Conservation (phyloP, 139 green algal genomes). For the Tetraselmis striata region DNA sequence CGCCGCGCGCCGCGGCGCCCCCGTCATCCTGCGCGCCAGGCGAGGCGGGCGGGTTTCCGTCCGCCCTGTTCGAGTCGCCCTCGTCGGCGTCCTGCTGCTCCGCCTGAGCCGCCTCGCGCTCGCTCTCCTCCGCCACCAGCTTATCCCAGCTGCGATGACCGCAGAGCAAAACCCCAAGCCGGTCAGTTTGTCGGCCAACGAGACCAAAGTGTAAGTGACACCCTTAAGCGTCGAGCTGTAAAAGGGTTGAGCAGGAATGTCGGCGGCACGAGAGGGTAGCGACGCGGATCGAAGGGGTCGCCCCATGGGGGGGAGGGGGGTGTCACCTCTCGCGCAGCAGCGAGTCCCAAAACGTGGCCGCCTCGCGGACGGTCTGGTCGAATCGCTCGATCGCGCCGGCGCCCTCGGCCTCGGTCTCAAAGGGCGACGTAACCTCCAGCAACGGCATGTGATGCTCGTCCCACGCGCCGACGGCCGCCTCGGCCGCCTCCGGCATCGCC, state of each 20-base stretch:
- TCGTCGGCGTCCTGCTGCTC: background rate
- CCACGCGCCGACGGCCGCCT: background rate
- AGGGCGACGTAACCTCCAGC: background rate
- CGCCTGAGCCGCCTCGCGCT: background rate
- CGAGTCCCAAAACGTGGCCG: background rate
- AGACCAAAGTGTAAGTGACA: no score
- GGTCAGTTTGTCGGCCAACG: no score
- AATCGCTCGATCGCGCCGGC: background rate
- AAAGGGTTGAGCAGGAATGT: no score
- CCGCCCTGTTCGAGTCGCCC: background rate
- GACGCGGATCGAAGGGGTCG: no score
- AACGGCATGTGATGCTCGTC: background rate
- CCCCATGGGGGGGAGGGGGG: no score
- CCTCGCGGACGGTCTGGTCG: background rate
- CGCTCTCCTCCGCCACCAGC: background rate
- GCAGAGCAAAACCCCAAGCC: no score
- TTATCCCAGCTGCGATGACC: background rate
- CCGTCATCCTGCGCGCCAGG: background rate
- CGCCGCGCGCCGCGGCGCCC: no score
- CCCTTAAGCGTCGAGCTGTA: no score
- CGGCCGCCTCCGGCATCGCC: background rate
- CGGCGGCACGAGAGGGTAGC: no score
- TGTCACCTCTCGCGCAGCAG: background rate
- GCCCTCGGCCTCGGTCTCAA: background rate
- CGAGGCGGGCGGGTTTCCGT: background rate